Conservation (phyloP, 306 rosid genomes). For the Fragaria ananassa region DNA sequence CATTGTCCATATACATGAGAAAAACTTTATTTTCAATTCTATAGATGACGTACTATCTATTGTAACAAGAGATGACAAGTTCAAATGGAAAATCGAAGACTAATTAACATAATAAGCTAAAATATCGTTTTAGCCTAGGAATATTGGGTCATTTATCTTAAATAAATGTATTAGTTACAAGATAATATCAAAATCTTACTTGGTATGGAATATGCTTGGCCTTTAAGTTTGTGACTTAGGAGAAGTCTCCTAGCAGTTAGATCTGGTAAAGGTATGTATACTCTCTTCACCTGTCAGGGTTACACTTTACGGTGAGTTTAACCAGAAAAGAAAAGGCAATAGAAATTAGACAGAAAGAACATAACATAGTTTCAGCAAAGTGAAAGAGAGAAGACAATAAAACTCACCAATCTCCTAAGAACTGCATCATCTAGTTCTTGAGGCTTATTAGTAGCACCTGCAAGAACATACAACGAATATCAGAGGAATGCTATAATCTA, state of each 20-base stretch:
- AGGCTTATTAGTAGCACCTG: slow-evolving; percentile 98
- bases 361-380: background rate
- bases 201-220: slow-evolving; percentile 89
- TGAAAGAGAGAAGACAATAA: background rate
- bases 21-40: background rate
- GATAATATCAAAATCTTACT: slow-evolving; percentile 49
- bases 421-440: slow-evolving; percentile 98
- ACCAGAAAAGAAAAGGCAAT: slow-evolving; percentile 14
- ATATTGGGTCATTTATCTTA: background rate
- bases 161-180: slow-evolving; percentile 7
- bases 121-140: background rate
- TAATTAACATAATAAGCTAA: background rate
- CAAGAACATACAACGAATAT: slow-evolving; percentile 23
- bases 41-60: background rate
- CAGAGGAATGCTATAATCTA: background rate
- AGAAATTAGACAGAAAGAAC: background rate
- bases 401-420: slow-evolving; percentile 85
- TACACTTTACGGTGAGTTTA: slow-evolving; percentile 25
- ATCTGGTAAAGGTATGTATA: slow-evolving; percentile 87
- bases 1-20: background rate
- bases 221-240: slow-evolving; percentile 81
- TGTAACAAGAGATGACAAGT: background rate
- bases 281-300: slow-evolving; percentile 77
- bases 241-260: slow-evolving; percentile 67
- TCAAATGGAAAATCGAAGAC: background rate